Percentiles rank a stretch among this genome's conserved stretches.
Evolutionary conservation across 768 basidiomycete genomes (phyloP).

Genomic region (Russula lepida): DNA sequence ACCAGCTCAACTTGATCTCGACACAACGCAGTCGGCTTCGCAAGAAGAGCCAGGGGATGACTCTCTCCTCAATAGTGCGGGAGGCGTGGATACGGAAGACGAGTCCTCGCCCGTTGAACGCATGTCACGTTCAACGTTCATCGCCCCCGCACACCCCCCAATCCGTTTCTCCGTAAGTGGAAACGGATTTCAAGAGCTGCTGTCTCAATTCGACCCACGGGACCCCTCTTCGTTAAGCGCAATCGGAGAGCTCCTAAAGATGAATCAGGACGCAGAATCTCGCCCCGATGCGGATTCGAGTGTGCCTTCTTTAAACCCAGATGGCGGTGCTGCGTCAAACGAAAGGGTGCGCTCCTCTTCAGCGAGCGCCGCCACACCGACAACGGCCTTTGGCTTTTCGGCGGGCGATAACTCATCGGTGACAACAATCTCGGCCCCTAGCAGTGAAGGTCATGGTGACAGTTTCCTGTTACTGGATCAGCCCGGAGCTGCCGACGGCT

Average conservation of each 20-base stretch:
- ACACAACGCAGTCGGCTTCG: slow-evolving; percentile 19
- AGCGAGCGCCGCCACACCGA: slow-evolving; percentile 22
- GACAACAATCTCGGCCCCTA: slow-evolving; percentile 17
- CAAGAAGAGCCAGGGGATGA: slow-evolving; percentile 15
- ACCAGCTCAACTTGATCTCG: slow-evolving; percentile 30
- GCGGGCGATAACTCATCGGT: slow-evolving; percentile 23
- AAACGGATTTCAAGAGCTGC: slow-evolving; percentile 70
- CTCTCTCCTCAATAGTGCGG: slow-evolving; percentile 25
- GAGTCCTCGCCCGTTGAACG: slow-evolving; percentile 61
- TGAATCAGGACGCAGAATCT: slow-evolving; percentile 20
- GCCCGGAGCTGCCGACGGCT: neutral
- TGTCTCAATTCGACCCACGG: slow-evolving; percentile 45
- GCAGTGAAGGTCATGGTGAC: slow-evolving; percentile 13
- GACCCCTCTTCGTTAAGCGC: slow-evolving; percentile 30
- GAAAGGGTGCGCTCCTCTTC: slow-evolving; percentile 22
- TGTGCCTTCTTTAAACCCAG: slow-evolving; percentile 10
- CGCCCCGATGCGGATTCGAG: slow-evolving; percentile 9
- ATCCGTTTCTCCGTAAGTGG: slow-evolving; percentile 86
- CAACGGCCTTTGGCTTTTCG: slow-evolving; percentile 7
- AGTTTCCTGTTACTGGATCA: neutral
- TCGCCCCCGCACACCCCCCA: slow-evolving; percentile 80
- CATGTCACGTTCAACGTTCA: slow-evolving; percentile 65
- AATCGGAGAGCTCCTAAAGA: slow-evolving; percentile 40
- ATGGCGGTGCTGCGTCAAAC: neutral
- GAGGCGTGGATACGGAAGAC: slow-evolving; percentile 23